Conservation (phyloP, 139 green algal genomes). For the Tetradesmus obliquus region DNA sequence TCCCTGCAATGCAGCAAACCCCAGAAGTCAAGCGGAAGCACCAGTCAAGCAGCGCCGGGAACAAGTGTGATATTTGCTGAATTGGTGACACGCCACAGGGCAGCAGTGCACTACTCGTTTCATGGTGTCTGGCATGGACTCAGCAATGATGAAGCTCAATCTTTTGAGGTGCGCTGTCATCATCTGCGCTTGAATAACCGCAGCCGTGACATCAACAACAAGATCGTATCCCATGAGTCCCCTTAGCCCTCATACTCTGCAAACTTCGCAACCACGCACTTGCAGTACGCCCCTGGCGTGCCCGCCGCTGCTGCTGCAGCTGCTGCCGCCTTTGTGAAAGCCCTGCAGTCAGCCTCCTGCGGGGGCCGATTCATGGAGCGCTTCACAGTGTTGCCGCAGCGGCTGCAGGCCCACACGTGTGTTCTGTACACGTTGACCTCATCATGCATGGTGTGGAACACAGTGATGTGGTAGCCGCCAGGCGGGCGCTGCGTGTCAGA, state of each 20-base stretch:
- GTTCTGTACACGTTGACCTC: slow-evolving; percentile 74
- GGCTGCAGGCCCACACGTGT: slow-evolving; percentile 58
- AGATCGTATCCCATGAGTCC: too few species aligned
- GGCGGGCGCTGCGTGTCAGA: slow-evolving; percentile 65
- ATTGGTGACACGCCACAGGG: not conserved
- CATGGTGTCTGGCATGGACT: too few species aligned
- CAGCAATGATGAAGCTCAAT: too few species aligned
- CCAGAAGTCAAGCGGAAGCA: not conserved
- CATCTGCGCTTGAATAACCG: too few species aligned
- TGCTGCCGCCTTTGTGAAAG: slow-evolving; percentile 7
- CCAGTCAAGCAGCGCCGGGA: not conserved
- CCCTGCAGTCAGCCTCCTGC: slow-evolving; percentile 71
- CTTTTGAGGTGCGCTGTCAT: too few species aligned
- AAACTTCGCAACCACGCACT: not conserved
- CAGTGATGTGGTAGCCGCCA: slow-evolving; percentile 77
- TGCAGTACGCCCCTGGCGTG: not conserved
- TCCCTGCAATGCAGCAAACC: slow-evolving; percentile 53
- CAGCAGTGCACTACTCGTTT: not conserved
- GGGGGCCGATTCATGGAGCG: slow-evolving; percentile 72
- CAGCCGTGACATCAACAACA: too few species aligned
- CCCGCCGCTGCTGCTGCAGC: slow-evolving; percentile 3
- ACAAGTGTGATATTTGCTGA: too few species aligned
- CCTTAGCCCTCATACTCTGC: too few species aligned
- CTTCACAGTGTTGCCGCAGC: slow-evolving; percentile 63
- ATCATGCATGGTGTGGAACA: slow-evolving; percentile 73